phyloP scores from a whole-genome alignment of 805 yeast genomes.

The Candida quercuum region DNA sequence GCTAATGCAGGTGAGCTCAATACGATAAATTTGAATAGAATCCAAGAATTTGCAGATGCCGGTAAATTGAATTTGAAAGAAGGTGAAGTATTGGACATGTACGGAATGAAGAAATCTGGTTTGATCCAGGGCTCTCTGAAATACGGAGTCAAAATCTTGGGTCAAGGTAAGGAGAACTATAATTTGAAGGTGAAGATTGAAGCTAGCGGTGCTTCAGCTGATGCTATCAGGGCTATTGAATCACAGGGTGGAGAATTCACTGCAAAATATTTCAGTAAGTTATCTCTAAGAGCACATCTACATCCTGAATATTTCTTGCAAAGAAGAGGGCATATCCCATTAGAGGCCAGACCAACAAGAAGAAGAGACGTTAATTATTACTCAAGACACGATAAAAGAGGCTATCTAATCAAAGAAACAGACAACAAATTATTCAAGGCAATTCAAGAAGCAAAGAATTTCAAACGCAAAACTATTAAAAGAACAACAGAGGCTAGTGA shows the following conservation, averaged over 20 bases:
- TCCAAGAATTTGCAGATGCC: conserved; percentile 63
- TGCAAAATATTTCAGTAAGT: conserved; percentile 61
- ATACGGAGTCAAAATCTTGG: conserved; percentile 81
- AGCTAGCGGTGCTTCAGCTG: conserved; percentile 73
- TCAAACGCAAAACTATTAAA: conserved; percentile 9
- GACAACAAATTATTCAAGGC: conserved; percentile 18
- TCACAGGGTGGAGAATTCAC: conserved; percentile 67
- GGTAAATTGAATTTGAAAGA: conserved; percentile 56
- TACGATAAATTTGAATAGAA: conserved; percentile 54
- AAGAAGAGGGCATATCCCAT: conserved; percentile 75
- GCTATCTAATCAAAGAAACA: conserved; percentile 53
- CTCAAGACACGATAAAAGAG: conserved; percentile 64
- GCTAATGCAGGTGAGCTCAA: conserved; percentile 47
- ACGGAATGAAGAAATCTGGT: conserved; percentile 70
- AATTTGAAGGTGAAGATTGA: conserved; percentile 68
- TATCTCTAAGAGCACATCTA: conserved; percentile 71
- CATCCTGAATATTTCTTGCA: conserved; percentile 64
- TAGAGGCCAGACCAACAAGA: conserved; percentile 79
- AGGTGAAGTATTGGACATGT: conserved; percentile 67
- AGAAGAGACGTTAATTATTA: conserved; percentile 78
- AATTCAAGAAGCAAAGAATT: conserved; percentile 15
- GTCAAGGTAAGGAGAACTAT: conserved; percentile 47
- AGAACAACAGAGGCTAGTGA: conserved; percentile 3
- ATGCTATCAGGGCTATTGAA: conserved; percentile 73
- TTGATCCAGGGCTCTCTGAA: conserved; percentile 63